A percentile compares a stretch with the other conserved stretches of the same genome.
phyloP scores from a whole-genome alignment of 768 basidiomycete species.

The Boletus barrowsii region DNA sequence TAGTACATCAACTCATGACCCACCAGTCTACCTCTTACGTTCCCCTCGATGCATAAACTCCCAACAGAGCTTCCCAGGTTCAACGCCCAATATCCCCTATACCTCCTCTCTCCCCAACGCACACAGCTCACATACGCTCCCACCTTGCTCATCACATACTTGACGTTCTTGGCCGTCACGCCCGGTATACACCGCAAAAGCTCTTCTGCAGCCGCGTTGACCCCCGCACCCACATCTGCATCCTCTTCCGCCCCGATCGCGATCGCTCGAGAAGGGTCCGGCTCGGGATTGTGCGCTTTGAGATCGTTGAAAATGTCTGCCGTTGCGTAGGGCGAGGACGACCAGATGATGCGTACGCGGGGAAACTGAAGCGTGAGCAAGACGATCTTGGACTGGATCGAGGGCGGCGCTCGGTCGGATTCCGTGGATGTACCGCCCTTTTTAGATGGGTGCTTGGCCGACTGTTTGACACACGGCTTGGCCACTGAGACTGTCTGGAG shows the following conservation, averaged over 20 bases:
- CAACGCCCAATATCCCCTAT: conserved; percentile 73
- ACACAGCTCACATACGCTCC: conserved; percentile 73
- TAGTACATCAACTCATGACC: neutral
- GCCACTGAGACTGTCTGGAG: conserved; percentile 55
- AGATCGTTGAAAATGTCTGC: conserved; percentile 92
- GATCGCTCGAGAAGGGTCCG: conserved; percentile 73
- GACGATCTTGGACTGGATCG: conserved; percentile 89
- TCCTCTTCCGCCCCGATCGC: conserved; percentile 79
- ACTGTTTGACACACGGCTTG: conserved; percentile 63
- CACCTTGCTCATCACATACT: conserved; percentile 81
- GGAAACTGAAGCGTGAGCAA: conserved; percentile 89
- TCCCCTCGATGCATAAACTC: conserved; percentile 81
- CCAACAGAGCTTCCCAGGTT: conserved; percentile 76
- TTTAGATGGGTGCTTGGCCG: conserved; percentile 56
- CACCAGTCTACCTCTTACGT: conserved; percentile 2
- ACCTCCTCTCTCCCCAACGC: conserved; percentile 58
- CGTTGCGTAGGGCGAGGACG: conserved; percentile 90
- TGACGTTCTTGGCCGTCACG: conserved; percentile 77
- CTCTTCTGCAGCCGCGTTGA: conserved; percentile 79
- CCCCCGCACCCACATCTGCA: conserved; percentile 58
- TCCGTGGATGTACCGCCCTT: conserved; percentile 29
- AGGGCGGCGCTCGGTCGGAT: conserved; percentile 39
- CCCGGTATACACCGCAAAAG: conserved; percentile 81
- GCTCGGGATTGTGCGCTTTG: conserved; percentile 76
- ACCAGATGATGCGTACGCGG: conserved; percentile 93